Evolutionary conservation across 108 stramenopile genomes (phyloP).

Genomic region (Seminavis robusta): DNA sequence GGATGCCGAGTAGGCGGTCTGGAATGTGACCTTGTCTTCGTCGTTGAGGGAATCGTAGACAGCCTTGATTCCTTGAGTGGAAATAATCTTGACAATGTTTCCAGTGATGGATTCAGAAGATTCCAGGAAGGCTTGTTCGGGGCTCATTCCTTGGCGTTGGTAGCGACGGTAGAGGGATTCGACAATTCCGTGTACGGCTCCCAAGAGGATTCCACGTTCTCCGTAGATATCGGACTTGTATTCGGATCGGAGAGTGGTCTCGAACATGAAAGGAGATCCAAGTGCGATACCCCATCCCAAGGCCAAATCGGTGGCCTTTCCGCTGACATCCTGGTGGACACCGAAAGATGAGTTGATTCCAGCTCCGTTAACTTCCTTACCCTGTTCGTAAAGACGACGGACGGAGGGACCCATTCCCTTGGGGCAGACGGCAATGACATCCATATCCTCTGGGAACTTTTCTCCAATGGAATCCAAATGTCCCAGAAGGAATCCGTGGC

Average conservation of each 20-base stretch:
- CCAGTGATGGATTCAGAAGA: slow-evolving; percentile 96
- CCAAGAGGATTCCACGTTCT: slow-evolving; percentile 95
- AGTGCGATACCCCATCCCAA: slow-evolving; percentile 96
- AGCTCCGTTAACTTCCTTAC: slow-evolving; percentile 96
- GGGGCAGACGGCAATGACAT: slow-evolving; percentile 97
- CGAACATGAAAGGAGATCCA: slow-evolving; percentile 97
- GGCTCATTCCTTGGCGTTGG: slow-evolving; percentile 93
- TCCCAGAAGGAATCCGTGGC: slow-evolving; percentile 96
- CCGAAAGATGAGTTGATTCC: slow-evolving; percentile 97
- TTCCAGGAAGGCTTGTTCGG: slow-evolving; percentile 93
- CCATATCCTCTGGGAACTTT: slow-evolving; percentile 93
- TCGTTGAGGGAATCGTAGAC: slow-evolving; percentile 85
- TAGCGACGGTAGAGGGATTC: slow-evolving; percentile 96
- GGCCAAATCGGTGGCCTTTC: slow-evolving; percentile 94
- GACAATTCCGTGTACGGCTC: slow-evolving; percentile 97
- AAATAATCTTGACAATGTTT: slow-evolving; percentile 95
- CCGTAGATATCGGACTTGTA: slow-evolving; percentile 98
- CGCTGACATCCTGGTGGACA: slow-evolving; percentile 93
- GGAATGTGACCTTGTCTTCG: slow-evolving; percentile 90
- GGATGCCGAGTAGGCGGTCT: slow-evolving; percentile 92
- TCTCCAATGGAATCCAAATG: slow-evolving; percentile 95
- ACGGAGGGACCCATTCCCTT: slow-evolving; percentile 99
- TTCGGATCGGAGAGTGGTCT: slow-evolving; percentile 93
- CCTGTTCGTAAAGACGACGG: slow-evolving; percentile 97
- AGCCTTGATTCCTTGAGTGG: slow-evolving; percentile 94